Evolutionary conservation across 2,329 filamentous ascomycete species (phyloP), one percentile per base, ranked within the genome.

Genomic region (Triangularia verruculosa): DNA sequence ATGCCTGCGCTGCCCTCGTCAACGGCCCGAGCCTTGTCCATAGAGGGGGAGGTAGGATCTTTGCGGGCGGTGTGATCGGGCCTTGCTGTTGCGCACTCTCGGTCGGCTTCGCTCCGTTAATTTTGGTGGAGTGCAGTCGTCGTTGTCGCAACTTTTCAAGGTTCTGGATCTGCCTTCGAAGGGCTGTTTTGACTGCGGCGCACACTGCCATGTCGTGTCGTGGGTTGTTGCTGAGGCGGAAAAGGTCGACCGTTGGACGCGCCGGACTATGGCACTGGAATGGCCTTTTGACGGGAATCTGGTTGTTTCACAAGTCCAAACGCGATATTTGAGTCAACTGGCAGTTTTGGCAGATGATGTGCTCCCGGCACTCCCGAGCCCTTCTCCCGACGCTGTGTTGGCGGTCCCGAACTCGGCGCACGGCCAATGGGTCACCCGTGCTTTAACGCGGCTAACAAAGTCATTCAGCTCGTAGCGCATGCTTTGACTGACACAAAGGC

Each of bases 1-100:
- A 97, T 0, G 82, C 82, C 67, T 82, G 75, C 20, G 81, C 82
- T 0, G 78, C 77, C 32, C 78, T 77, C 2, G 85, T 86, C 61
- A 88, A 63, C 2, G 85, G 85, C 0, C 85, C 85, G 1, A 88
- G 77, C 0, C 84, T 78, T 70, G 83, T 80, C 84, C 85, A 87
- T 47, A 87, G 20, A 54, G 51, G 51, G 0, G 51, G 22, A 2
- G 51, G 7, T 27, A 27, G 20, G 51, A 28, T 54, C 51, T 24
- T 54, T 24, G 51, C 51, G 22, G 78, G 76, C 4, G 78, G 75
- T 2, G 80, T 79, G 56, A 82, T 78, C 22, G 79, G 74, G 56
- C 74, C 72, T 28, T 74, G 72, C 13, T 64, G 54, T 28, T 65
- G 67, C 3, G 67, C 67, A 2, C 68, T 60, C 25, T 69, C 69